phyloP scores from a whole-genome alignment of 1,284 basidiomycete genomes.

The Ceratobasidium sp. region DNA sequence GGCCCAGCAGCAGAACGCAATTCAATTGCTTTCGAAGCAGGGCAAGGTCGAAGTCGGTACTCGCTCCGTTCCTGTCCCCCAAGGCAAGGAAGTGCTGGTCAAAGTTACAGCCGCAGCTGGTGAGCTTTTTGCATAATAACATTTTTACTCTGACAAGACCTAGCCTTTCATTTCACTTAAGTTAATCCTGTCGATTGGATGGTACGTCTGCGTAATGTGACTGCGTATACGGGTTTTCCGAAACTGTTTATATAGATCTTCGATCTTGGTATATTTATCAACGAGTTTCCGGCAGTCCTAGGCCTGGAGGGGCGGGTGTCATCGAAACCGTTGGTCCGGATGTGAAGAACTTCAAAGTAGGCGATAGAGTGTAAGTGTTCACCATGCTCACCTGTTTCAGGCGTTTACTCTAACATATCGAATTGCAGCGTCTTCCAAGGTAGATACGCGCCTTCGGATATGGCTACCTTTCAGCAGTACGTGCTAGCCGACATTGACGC shows the following conservation, averaged over 20 bases:
- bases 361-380: constrained; percentile 45
- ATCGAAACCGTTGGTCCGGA: constrained; percentile 9
- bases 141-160: neutral
- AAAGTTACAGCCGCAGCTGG: neutral
- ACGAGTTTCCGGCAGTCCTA: constrained; percentile 24
- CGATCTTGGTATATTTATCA: constrained; percentile 16
- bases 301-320: constrained; percentile 38
- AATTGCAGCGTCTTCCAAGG: constrained; percentile 36
- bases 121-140: neutral
- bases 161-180: neutral
- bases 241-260: constrained; percentile 9
- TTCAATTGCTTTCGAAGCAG: neutral
- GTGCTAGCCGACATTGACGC: constrained; percentile 12
- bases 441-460: constrained; percentile 5
- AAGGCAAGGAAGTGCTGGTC: neutral
- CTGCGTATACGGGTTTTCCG: too few relatives aligned
- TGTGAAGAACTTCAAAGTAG: constrained; percentile 11
- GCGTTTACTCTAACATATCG: neutral
- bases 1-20: constrained; percentile 39
- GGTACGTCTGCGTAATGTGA: neutral
- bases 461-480: constrained; percentile 34
- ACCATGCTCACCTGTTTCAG: neutral
- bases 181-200: constrained; percentile 16
- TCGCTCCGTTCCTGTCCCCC: neutral
- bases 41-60: constrained; percentile 2